Evolutionary conservation across 768 basidiomycete species (phyloP), one percentile per base, ranked within the genome.

Genomic region (Gyrodon lividus): DNA sequence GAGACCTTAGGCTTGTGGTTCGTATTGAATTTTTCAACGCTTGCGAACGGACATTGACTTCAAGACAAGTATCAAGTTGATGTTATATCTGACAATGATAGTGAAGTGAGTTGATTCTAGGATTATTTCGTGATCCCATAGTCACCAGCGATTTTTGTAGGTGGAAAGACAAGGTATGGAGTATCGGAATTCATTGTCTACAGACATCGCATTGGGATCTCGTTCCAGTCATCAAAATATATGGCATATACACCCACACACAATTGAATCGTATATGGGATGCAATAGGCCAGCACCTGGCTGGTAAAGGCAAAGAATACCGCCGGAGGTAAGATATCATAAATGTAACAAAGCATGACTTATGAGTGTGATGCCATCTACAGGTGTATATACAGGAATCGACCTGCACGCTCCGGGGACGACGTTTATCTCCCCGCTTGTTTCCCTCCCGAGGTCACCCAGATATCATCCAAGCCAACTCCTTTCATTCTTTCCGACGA

Each of bases 231-330:
- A 70, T 82, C 47, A 73, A 70, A 30, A 70, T 82, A 34, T 80
- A 79, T 45, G 78, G 77, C 1, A 71, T 82, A 9, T 79, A 74
- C 26, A 77, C 77, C 0, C 77, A 80, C 30, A 72, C 72, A 0
- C 77, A 79, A 52, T 58, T 79, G 28, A 71, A 74, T 40, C 69
- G 72, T 5, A 66, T 80, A 23, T 81, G 81, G 80, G 73, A 74
- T 16, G 62, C 69, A 0, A 62, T 83, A 41, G 72, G 75, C 1
- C 59, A 61, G 6, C 77, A 78, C 43, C 66, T 79, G 5, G 59
- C 59, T 4, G 64, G 70, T 4, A 76, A 70, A 39, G 79, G 81
- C 19, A 74, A 70, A 48, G 79, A 81, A 52, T 88, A 89, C 51
- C 69, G 69, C 24, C 66, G 67, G 19, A 74, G 83, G 84, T 81